Evolutionary conservation across 345 rosid species (phyloP), one percentile per base, ranked within the genome.

Genomic region (Eucalyptus sideroxylon): DNA sequence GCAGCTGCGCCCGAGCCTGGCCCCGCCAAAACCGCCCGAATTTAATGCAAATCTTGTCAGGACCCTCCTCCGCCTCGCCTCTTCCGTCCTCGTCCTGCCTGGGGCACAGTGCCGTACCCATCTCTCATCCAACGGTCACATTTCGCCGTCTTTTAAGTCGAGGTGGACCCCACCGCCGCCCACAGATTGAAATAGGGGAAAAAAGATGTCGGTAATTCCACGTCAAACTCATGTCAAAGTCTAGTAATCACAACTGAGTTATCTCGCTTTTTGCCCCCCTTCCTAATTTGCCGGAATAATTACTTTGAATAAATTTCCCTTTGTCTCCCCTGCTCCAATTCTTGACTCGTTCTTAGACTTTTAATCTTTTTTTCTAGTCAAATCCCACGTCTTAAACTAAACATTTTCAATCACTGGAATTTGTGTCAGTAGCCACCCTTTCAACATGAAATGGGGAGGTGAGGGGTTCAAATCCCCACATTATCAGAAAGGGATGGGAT

Each of bases 401-500:
- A 51, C 4, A 9, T 45, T 45, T 45, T 45, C 11, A 45, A 45
- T 45, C 11, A 10, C 4, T 45, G 0, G 1, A 3, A 45, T 45
- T 45, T 3, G 47, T 1, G 1, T 45, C 3, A 2, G 9, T 9
- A 1, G 1, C 47, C 47, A 9, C 11, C 3, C 11, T 45, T 45
- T 3, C 47, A 45, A 45, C 0, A 8, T 44, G 47, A 2, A 45
- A 45, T 0, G 47, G 11, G 1, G 47, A 45, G 47, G 7, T 45
- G 11, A 9, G 1, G 10, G 47, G 47, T 8, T 45, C 10, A 44
- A 44, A 44, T 44, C 47, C 2, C 47, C 9, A 44, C 3, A 8
- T 9, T 45, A 2, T 9, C 1, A 3, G 11, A 0, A 0, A 45
- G 49, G 11, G 11, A 45, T 10, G 49, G 1, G 49, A 3, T 45